Conservation (phyloP, 805 yeast species). For the Hanseniaspora valbyensis region DNA sequence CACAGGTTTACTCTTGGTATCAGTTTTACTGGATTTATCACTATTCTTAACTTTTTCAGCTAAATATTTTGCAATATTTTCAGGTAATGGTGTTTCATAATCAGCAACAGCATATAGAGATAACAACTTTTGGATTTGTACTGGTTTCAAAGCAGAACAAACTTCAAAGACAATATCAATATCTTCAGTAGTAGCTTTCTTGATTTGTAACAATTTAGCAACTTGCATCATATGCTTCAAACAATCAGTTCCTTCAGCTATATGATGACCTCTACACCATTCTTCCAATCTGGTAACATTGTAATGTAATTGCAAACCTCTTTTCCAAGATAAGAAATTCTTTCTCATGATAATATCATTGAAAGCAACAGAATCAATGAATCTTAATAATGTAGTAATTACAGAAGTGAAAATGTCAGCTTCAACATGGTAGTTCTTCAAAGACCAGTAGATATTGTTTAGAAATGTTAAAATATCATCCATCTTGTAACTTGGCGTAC, state of each 20-base stretch:
- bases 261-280: conserved; percentile 93
- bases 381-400: conserved; percentile 66
- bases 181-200: conserved; percentile 81
- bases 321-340: conserved; percentile 90
- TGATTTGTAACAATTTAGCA: conserved; percentile 81
- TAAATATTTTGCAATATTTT: conserved; percentile 65
- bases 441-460: conserved; percentile 83
- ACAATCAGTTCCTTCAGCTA: conserved; percentile 75
- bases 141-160: conserved; percentile 85
- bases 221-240: conserved; percentile 84
- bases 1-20: conserved; percentile 44
- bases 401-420: conserved; percentile 74
- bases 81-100: conserved; percentile 84
- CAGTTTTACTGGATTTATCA: conserved; percentile 24
- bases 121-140: conserved; percentile 88
- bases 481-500: conserved; percentile 65
- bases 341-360: conserved; percentile 92
- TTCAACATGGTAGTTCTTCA: conserved; percentile 84
- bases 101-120: conserved; percentile 85
- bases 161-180: conserved; percentile 87
- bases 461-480: conserved; percentile 84
- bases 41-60: conserved; percentile 65
- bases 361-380: conserved; percentile 87
- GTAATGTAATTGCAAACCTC: conserved; percentile 92
- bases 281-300: conserved; percentile 94